Base-by-base conservation (phyloP, 306 rosid genomes). In the Hylodesmum podocarpum region DNA sequence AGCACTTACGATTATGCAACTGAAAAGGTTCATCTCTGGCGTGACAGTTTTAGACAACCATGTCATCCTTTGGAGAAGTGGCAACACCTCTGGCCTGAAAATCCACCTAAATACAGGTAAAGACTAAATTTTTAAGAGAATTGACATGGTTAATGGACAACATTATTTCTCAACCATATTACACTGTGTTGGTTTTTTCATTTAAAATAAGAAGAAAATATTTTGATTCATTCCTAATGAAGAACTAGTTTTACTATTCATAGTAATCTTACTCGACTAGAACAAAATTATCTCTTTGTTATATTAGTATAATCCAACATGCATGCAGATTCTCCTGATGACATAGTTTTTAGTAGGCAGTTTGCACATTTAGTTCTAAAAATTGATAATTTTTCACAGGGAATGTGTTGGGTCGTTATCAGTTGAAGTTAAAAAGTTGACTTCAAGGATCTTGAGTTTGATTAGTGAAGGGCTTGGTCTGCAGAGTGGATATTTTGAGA, bases 41-140 rank as follows among this genome's bases (percentile, higher is more conserved):
- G 86, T 0, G 86, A 78, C 14, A 31, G 6, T 77, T 37, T 78
- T n/a, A 57, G 51, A n/a, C 83, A 82, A 61, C 80, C 67, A 3
- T 73, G 77, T 78, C 43, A 66, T 47, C 86, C 83, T 55, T 36
- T 73, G 44, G 79, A 82, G 41, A 28, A 77, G 39, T 82, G 81
- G 74, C 61, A 77, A 11, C 82, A 82, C 4, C 16, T 72, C 0
- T 78, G 82, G 82, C 82, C 86, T 16, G 6, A 82, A 53, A 73
- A 24, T 82, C 86, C 46, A 41, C n/a, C 76, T 3, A 47, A 1
- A 33, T 78, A 78, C 57, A 51, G 66, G 81, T 63, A 78, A 51
- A 33, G n/a, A n/a, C n/a, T 14, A 0, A 31, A 49, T 19, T 54
- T 51, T n/a, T 53, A 54, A 3, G 4, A 54, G n/a, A n/a, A n/a